Evolutionary conservation across 2,329 filamentous ascomycete genomes (phyloP), one percentile per base, ranked within the genome.

Genomic region (Alternaria sp.): DNA sequence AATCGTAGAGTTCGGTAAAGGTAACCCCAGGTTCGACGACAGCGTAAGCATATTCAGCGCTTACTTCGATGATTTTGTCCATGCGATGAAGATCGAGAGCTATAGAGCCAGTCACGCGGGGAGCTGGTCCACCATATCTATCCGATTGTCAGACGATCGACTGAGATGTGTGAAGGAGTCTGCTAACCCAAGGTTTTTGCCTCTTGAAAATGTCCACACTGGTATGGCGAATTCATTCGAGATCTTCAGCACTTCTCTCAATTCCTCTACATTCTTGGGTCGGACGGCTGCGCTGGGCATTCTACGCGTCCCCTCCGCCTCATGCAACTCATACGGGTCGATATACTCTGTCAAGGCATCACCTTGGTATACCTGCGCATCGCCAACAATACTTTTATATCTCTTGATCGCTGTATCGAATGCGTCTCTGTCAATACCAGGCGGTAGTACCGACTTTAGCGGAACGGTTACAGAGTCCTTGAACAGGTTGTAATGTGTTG

Each of bases 271-370:
- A 30, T 62, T 65, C 54, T 67, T 70, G 0, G 73, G 72, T 71
- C 81, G 79, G 16, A 82, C 78, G 7, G 81, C 81, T 7, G 80
- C 81, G 48, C 80, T 80, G 3, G 81, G 80, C 44, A 82, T 75
- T 43, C 76, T 80, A 24, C 81, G 74, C 54, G 74, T 69, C 4
- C 75, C 72, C 6, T 77, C 76, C 3, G 72, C 73, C 59, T 82
- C 81, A 3, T 76, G 76, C 9, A 83, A 73, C 68, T 83, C 81
- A 54, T 83, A 83, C 1, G 81, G 81, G 54, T 83, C 81, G 43
- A 83, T 80, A 58, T 83, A 83, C 57, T 83, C 81, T 5, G 71
- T 76, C 34, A 83, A 61, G 1, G 66, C 74, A 24, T 78, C 71
- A n/a, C 76, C 75, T 6, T 72, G 70, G 53, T 81, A 77, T 1